A percentile compares a stretch with the other conserved stretches of the same genome.
Evolutionary conservation across 2,329 filamentous ascomycete species (phyloP).

Genomic region (Emericellopsis atlantica): DNA sequence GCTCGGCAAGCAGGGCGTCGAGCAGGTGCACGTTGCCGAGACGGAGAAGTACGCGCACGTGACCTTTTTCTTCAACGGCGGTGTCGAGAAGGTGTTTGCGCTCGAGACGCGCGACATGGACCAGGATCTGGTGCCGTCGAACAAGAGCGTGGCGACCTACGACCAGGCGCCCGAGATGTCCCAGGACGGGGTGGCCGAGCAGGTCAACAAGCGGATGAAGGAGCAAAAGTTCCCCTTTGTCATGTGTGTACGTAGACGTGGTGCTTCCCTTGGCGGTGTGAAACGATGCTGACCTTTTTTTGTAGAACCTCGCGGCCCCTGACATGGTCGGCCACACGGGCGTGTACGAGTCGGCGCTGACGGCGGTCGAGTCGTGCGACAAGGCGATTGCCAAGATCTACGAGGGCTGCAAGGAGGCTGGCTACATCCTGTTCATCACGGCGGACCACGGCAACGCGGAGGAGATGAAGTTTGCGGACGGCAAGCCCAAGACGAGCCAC

Average conservation of each 20-base stretch:
- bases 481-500: conserved; percentile 49
- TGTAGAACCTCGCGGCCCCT: conserved; percentile 90
- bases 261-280: background rate
- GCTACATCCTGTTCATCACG: conserved; percentile 90
- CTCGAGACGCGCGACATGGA: conserved; percentile 81
- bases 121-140: conserved; percentile 70
- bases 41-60: conserved; percentile 99
- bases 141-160: conserved; percentile 84
- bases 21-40: conserved; percentile 95
- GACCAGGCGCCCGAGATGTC: conserved; percentile 95
- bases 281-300: background rate
- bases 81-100: conserved; percentile 90
- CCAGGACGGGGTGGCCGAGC: conserved; percentile 76
- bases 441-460: conserved; percentile 96
- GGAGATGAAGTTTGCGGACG: conserved; percentile 95
- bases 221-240: conserved; percentile 88
- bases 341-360: conserved; percentile 85
- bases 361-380: conserved; percentile 78
- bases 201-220: conserved; percentile 74
- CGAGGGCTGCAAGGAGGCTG: conserved; percentile 85
- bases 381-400: conserved; percentile 87
- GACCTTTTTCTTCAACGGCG: conserved; percentile 99
- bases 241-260: conserved; percentile 42
- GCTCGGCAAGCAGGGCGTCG: conserved; percentile 75
- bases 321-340: conserved; percentile 99